Evolutionary conservation across 768 basidiomycete species (phyloP), one percentile per base, ranked within the genome.

Genomic region (Fibroporia radiculosa): DNA sequence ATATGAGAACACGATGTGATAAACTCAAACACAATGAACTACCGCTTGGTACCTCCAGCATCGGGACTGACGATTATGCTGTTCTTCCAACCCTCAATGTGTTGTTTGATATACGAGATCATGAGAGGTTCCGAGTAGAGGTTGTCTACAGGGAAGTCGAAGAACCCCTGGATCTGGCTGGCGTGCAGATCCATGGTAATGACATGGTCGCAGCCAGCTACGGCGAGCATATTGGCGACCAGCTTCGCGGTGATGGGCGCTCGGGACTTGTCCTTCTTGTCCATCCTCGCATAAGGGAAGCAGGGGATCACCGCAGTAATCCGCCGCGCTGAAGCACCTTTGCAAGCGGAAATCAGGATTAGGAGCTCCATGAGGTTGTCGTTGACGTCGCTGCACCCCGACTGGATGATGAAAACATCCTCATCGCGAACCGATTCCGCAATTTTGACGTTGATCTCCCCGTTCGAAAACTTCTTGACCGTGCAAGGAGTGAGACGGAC

Each of bases 181-280:
- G 95, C 93, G 59, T 97, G 95, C 40, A 98, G 70, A 63, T 98
- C 93, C 86, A 98, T 95, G n/a, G 95, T 97, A 55, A 99, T 97
- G 58, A 99, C 85, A 60, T 98, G 95, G 66, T 98, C 95, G 61
- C 93, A 96, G 19, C 95, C 95, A 7, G 96, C 93, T 37, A 96
- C 89, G 34, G 81, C 84, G 48, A 99, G 73, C 95, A 98, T 98
- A 65, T 96, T 98, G 19, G 95, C 93, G 38, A 98, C 90, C 43
- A 99, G 78, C 68, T 99, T 99, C 36, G 95, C 93, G 4, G 95
- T 97, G 63, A 99, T 99, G 20, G 96, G 95, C 3, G 93, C 92
- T 6, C 95, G 77, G 4, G 81, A 83, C 70, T 88, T 89, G 71
- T 99, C 92, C 74, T 98, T 99, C 69, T 96, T 96, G 74, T 97